Conservation (phyloP, 2,329 filamentous ascomycete genomes). For the Colletotrichum sp. region DNA sequence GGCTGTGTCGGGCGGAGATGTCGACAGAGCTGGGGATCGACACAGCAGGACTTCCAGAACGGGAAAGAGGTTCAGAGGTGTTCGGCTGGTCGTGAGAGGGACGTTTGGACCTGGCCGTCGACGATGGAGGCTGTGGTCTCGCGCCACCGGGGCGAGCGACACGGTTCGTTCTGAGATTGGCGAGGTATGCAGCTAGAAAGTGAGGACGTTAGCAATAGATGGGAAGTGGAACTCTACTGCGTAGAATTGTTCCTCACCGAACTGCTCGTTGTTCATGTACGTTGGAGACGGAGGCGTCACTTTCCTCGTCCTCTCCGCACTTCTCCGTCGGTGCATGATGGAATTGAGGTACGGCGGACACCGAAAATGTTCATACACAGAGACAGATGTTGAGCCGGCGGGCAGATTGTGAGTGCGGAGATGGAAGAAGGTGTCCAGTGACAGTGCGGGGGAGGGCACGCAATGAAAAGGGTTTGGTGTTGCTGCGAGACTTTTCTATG, state of each 20-base stretch:
- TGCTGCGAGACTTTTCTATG: background rate
- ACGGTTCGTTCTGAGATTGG: slow-evolving; percentile 72
- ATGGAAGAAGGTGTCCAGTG: background rate
- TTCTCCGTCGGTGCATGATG: slow-evolving; percentile 25
- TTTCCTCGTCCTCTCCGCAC: slow-evolving; percentile 51
- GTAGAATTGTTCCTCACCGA: slow-evolving; percentile 52
- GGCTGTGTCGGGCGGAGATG: slow-evolving; percentile 17
- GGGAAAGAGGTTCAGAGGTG: slow-evolving; percentile 24
- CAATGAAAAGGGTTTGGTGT: background rate
- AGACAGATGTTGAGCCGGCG: background rate
- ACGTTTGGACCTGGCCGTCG: slow-evolving; percentile 36
- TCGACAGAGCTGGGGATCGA: slow-evolving; percentile 13
- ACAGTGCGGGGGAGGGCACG: background rate
- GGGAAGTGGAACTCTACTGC: background rate
- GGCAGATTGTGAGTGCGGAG: background rate
- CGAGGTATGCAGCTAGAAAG: slow-evolving; percentile 19
- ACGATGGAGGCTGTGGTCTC: slow-evolving; percentile 58
- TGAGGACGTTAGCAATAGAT: background rate
- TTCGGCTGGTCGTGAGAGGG: slow-evolving; percentile 31
- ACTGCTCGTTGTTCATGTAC: slow-evolving; percentile 72
- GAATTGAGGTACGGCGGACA: background rate
- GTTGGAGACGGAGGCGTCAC: slow-evolving; percentile 65
- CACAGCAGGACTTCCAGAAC: background rate
- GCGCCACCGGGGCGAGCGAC: slow-evolving; percentile 73
- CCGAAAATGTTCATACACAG: background rate